phyloP scores from a whole-genome alignment of 2,329 filamentous ascomycete species.

The Chlorencoelia australis region DNA sequence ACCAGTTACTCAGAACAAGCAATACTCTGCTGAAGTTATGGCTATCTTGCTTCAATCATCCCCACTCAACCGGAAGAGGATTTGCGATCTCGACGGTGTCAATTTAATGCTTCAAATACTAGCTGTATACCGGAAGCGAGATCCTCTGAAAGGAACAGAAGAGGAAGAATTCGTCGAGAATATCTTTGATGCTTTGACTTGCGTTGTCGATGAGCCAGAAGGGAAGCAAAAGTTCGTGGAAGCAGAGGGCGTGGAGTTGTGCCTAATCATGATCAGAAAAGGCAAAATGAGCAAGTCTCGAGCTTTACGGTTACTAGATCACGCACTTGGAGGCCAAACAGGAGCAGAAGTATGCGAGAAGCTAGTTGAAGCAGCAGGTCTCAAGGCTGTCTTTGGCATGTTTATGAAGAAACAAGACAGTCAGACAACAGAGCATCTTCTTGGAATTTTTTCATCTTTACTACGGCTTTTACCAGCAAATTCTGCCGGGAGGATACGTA shows the following conservation, averaged over 20 bases:
- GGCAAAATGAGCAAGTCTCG: conserved; percentile 73
- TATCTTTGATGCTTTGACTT: conserved; percentile 77
- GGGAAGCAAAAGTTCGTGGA: conserved; percentile 79
- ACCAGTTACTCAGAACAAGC: conserved; percentile 77
- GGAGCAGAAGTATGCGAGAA: conserved; percentile 58
- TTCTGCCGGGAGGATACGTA: conserved; percentile 68
- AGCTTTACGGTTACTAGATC: conserved; percentile 74
- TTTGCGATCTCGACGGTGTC: conserved; percentile 60
- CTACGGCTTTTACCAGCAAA: conserved; percentile 70
- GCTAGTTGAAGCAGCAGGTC: conserved; percentile 71
- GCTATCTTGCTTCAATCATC: conserved; percentile 80
- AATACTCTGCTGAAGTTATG: conserved; percentile 86
- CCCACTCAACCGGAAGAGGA: conserved; percentile 48
- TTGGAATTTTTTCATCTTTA: conserved; percentile 77
- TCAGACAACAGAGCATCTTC: conserved; percentile 63
- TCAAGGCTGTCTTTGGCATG: conserved; percentile 76
- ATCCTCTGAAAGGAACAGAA: conserved; percentile 74
- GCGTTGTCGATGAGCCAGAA: conserved; percentile 60
- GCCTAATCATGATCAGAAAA: conserved; percentile 83
- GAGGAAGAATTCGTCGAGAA: conserved; percentile 97
- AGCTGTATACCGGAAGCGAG: conserved; percentile 73
- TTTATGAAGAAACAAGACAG: conserved; percentile 76
- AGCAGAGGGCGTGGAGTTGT: conserved; percentile 85
- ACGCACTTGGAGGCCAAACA: conserved; percentile 55
- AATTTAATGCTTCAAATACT: conserved; percentile 76